Evolutionary conservation across 306 rosid genomes (phyloP).

Genomic region (Arachis stenosperma): DNA sequence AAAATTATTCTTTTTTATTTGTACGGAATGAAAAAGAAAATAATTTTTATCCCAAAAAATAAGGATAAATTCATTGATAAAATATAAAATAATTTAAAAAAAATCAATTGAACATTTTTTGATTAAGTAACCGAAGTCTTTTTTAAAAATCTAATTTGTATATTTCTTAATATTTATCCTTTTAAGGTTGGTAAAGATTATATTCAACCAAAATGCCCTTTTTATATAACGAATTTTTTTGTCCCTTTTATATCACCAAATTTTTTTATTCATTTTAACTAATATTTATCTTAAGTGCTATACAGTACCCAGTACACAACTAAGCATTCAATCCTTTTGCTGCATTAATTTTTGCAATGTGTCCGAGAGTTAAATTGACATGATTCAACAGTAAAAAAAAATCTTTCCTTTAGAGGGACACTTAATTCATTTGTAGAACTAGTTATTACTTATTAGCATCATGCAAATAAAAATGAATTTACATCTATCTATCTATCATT

Average conservation of each 20-base stretch:
- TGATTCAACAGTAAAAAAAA: constrained; percentile 44
- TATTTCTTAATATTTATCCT: constrained; percentile 9
- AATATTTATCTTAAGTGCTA: constrained; percentile 35
- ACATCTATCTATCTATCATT: constrained; percentile 26
- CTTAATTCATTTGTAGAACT: constrained; percentile 15
- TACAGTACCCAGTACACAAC: constrained; percentile 53
- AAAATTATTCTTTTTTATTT: constrained; percentile 72
- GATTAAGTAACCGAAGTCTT: background rate
- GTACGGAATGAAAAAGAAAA: constrained; percentile 80
- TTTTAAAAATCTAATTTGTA: constrained; percentile 10
- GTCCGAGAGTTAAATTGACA: constrained; percentile 66
- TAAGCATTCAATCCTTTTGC: constrained; percentile 53
- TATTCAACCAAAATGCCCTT: background rate
- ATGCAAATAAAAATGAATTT: constrained; percentile 21
- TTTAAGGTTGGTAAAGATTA: constrained; percentile 5
- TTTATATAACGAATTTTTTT: no score
- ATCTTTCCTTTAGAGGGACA: constrained; percentile 49
- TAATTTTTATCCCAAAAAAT: constrained; percentile 66
- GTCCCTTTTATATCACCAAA: constrained; percentile 18
- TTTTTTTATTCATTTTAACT: background rate
- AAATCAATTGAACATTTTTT: background rate
- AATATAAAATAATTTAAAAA: background rate
- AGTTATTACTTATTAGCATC: background rate
- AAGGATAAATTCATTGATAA: constrained; percentile 15
- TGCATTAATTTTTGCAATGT: constrained; percentile 52